Conservation (phyloP, 148 eudicot genomes). For the Rhododendron simsii region DNA sequence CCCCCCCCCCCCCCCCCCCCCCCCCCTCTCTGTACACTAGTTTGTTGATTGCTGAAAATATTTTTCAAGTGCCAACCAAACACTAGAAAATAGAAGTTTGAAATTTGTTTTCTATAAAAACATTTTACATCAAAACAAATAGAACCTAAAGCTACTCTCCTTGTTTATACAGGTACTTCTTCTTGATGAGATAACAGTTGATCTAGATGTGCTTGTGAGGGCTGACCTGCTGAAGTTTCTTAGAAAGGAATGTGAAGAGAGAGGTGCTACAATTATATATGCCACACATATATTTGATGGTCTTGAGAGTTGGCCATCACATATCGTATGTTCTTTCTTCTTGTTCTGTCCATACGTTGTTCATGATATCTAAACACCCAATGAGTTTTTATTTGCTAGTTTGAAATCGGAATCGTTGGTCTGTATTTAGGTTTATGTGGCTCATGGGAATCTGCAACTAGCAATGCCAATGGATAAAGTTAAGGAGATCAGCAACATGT, state of each 20-base stretch:
- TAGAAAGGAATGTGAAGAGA: constrained; percentile 72
- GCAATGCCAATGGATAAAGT: constrained; percentile 71
- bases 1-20: too few relatives aligned
- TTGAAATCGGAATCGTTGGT: background rate
- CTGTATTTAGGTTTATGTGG: constrained; percentile 62
- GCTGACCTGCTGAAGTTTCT: constrained; percentile 86
- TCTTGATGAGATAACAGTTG: constrained; percentile 97
- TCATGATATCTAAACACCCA: background rate
- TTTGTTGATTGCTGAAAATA: too few relatives aligned
- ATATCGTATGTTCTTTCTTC: constrained; percentile 46
- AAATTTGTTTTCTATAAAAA: too few relatives aligned
- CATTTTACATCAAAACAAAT: too few relatives aligned
- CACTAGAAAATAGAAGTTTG: too few relatives aligned
- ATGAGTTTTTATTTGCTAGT: background rate
- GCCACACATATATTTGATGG: constrained; percentile 98
- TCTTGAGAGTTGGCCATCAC: constrained; percentile 94
- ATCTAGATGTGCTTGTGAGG: constrained; percentile 91
- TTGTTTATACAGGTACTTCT: constrained; percentile 65
- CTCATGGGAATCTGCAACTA: constrained; percentile 79
- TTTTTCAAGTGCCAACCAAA: too few relatives aligned
- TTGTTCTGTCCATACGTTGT: background rate
- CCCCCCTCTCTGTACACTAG: too few relatives aligned
- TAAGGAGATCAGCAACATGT: constrained; percentile 57
- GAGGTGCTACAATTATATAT: constrained; percentile 83
- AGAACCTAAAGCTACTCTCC: background rate